Base-by-base conservation (phyloP, 2,329 filamentous ascomycete species). In the Orbilia ellipsospora region DNA sequence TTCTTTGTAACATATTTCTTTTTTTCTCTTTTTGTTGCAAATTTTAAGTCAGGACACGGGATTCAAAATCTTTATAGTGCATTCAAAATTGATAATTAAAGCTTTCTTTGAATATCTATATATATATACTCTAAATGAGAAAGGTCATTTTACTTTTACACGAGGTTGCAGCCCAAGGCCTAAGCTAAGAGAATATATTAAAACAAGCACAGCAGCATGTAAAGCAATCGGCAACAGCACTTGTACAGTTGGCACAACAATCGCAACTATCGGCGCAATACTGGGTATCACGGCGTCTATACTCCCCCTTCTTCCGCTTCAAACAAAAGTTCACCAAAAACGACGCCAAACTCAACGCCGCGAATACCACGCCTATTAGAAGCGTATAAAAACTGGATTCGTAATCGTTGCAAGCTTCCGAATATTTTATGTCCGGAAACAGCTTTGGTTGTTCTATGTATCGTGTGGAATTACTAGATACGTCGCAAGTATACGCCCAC, bases 1-100 rank as follows among this genome's bases (percentile, higher is more conserved):
- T 48, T 48, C 44, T 48, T 44, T 75, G 72, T 75, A 75, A 63
- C 28, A 75, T 75, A 75, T 65, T 72, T 65, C 56, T 57, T 52
- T 42, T 50, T 44, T 26, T 51, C 64, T 65, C 52, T 40, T 60
- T 45, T 45, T 20, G 31, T 36, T 6, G 15, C 63, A 54, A 74
- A 50, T 69, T 59, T 64, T 64, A 61, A 69, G 31, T 36, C 54
- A 60, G 64, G 65, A 67, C 55, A 61, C 51, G 50, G 60, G 51
- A 59, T 63, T 59, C n/a, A 60, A 61, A 68, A 40, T 48, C 12
- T 18, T 52, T 20, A 18, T 52, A 5, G 48, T 48, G 44, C 13
- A 5, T 48, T 15, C 44, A 48, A 48, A 15, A 48, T 5, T 48
- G 44, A 48, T 48, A 48, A 36, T 36, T 36, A 36, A 36, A 10